Conservation (phyloP, 345 rosid genomes). For the Aquilaria sinensis region DNA sequence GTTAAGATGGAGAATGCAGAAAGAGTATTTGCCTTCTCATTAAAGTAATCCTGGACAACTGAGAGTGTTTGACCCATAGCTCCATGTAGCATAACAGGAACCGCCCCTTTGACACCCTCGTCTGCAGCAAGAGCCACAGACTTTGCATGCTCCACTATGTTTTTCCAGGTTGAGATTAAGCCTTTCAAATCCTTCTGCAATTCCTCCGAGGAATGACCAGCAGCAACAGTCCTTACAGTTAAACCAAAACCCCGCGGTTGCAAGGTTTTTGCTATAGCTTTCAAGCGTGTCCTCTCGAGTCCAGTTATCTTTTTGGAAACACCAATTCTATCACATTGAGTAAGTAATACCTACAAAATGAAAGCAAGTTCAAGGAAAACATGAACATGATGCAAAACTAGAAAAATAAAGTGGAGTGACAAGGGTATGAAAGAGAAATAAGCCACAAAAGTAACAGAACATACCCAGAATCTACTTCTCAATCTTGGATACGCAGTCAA, state of each 20-base stretch:
- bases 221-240: conserved; percentile 90
- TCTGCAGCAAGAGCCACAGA: conserved; percentile 95
- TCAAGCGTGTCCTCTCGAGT: conserved; percentile 78
- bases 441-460: conserved; percentile 8
- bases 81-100: conserved; percentile 81
- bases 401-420: conserved; percentile 10
- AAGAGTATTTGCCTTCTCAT: conserved; percentile 46
- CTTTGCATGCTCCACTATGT: conserved; percentile 77
- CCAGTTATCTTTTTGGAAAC: conserved; percentile 80
- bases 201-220: conserved; percentile 83
- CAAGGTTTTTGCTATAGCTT: conserved; percentile 85
- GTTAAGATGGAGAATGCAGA: conserved; percentile 1
- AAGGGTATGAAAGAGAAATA: background rate
- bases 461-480: conserved; percentile 96
- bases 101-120: conserved; percentile 90
- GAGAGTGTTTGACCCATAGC: conserved; percentile 98
- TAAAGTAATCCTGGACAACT: conserved; percentile 93
- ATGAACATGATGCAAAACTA: conserved; percentile 4
- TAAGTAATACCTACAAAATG: conserved; percentile 50
- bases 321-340: conserved; percentile 62
- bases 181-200: conserved; percentile 85
- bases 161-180: conserved; percentile 86
- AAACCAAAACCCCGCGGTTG: conserved; percentile 91
- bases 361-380: conserved; percentile 5
- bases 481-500: conserved; percentile 87